Percentiles rank a stretch among this genome's conserved stretches.
Evolutionary conservation across 345 rosid species (phyloP).

Genomic region (Salix exigua): DNA sequence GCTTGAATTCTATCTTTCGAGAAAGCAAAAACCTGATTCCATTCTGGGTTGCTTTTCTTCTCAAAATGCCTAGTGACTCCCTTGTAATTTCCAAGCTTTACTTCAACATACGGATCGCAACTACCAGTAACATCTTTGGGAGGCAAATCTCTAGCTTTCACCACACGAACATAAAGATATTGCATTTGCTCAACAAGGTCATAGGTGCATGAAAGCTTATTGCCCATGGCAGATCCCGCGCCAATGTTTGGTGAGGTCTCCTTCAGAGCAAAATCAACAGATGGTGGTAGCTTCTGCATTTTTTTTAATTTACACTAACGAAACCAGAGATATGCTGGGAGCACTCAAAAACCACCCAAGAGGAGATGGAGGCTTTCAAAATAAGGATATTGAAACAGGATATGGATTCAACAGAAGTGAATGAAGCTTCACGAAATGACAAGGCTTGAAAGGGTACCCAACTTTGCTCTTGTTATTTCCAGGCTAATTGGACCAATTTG

Average conservation of each 20-base stretch:
- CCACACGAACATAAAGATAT: conserved; percentile 31
- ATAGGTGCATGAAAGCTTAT: conserved; percentile 33
- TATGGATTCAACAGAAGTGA: neutral
- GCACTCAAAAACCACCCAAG: neutral
- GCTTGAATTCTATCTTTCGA: conserved; percentile 33
- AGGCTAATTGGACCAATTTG: neutral
- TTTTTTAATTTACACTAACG: conserved; percentile 10
- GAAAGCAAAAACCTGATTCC: conserved; percentile 35
- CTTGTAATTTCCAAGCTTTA: conserved; percentile 31
- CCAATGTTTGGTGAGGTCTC: conserved; percentile 36
- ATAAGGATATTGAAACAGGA: conserved; percentile 7
- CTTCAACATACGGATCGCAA: conserved; percentile 31
- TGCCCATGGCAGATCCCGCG: conserved; percentile 19
- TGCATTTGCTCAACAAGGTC: conserved; percentile 37
- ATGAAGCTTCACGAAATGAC: neutral
- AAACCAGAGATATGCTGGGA: conserved; percentile 3
- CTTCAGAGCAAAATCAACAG: conserved; percentile 30
- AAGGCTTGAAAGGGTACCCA: neutral
- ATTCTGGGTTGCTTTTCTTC: conserved; percentile 28
- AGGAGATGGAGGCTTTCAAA: conserved; percentile 6
- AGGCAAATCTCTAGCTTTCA: conserved; percentile 29
- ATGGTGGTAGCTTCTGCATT: conserved; percentile 29
- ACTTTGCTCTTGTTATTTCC: neutral
- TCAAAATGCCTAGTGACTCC: conserved; percentile 31
- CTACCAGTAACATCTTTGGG: conserved; percentile 26